phyloP scores from a whole-genome alignment of 208 protist genomes.

The Crithidia sp. region DNA sequence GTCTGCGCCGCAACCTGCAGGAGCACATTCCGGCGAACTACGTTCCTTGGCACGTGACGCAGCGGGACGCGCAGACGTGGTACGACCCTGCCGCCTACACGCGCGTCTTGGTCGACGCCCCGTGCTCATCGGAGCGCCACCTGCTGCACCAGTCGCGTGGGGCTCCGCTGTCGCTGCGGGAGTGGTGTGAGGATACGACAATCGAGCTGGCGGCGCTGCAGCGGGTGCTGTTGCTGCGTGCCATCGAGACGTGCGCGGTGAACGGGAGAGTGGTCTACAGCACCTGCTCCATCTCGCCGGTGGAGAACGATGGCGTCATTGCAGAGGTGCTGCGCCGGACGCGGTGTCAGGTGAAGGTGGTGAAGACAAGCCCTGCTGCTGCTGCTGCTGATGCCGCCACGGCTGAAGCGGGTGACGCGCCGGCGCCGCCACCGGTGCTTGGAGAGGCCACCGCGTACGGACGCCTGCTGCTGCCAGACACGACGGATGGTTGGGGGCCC shows the following conservation, averaged over 20 bases:
- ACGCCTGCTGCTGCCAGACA: constrained; percentile 78
- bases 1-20: constrained; percentile 69
- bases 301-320: constrained; percentile 92
- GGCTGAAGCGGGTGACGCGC: not conserved
- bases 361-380: constrained; percentile 5
- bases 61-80: constrained; percentile 79
- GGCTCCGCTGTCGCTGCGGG: constrained; percentile 39
- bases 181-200: constrained; percentile 57
- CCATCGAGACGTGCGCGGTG: constrained; percentile 72
- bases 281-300: constrained; percentile 88
- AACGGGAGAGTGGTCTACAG: constrained; percentile 92
- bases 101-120: constrained; percentile 91
- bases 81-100: constrained; percentile 67
- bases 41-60: constrained; percentile 57
- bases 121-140: constrained; percentile 93
- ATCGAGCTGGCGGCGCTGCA: constrained; percentile 56
- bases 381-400: not conserved
- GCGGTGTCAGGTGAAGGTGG: constrained; percentile 59
- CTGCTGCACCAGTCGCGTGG: constrained; percentile 72
- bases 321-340: constrained; percentile 60
- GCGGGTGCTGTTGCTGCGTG: constrained; percentile 68
- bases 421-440: constrained; percentile 21
- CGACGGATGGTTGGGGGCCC: constrained; percentile 62
- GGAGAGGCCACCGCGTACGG: constrained; percentile 73
- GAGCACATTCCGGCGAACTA: constrained; percentile 79